Base-by-base conservation (phyloP, 2,329 filamentous ascomycete genomes). In the Epichloe scottii region DNA sequence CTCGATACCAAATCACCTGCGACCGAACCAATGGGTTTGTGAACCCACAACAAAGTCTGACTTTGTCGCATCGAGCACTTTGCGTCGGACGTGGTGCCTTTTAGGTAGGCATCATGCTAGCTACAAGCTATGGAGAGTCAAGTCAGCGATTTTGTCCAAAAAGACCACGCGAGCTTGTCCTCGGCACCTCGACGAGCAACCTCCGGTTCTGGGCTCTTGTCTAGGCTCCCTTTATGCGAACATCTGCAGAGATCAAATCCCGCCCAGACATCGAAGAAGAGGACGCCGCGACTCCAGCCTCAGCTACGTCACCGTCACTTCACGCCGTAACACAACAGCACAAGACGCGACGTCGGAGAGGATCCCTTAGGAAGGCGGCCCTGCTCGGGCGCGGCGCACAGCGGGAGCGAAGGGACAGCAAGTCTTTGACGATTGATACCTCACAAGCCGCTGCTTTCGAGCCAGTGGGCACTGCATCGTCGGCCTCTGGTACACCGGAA, bases 331-430 rank as follows among this genome's bases (percentile, higher is more conserved):
- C 60, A 45, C 70, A 70, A 60, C 73, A 67, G 62, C 73, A 66
- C 63, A 75, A 67, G 71, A 75, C 58, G 66, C 77, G 89, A 51
- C 82, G 83, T 59, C 80, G 90, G 53, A 87, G 86, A 63, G 89
- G 89, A 4, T 95, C 90, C 11, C 72, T 96, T 64, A 79, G 90
- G 53, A 95, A 95, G 68, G 88, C 87, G 11, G 89, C 89, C 26
- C 73, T 95, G 46, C 74, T 95, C 17, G 87, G 88, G 15, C 85
- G 85, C 55, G 84, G 84, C 54, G 79, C 75, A 50, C 81, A 78
- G 64, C 75, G 78, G 54, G 81, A 79, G 58, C 75, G 68, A 60
- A 77, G 70, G 57, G 81, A 81, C 51, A 68, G 66, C 51, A 77
- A 71, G 50, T 63, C 69, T 17, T 59, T 74, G 52, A 66, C 64